Evolutionary conservation across 306 rosid species (phyloP).

Genomic region (Alnus rubra): DNA sequence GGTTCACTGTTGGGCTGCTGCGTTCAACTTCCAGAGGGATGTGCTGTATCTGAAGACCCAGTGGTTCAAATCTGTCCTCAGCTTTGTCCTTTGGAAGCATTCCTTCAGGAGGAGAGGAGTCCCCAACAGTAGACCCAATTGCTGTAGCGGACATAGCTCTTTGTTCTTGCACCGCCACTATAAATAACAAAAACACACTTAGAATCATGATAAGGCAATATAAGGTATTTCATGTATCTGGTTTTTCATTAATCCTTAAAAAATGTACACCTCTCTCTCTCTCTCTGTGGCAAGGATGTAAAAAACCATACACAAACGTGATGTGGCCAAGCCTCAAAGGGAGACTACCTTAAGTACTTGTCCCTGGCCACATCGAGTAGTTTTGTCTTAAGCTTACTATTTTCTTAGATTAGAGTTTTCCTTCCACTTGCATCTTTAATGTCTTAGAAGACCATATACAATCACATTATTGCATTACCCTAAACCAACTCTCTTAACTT

Average conservation of each 20-base stretch:
- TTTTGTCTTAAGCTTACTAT: too few relatives aligned
- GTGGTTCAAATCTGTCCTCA: slow-evolving; percentile 79
- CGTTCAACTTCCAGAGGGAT: slow-evolving; percentile 69
- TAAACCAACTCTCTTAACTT: not conserved
- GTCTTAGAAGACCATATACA: not conserved
- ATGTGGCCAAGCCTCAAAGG: too few relatives aligned
- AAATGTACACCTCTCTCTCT: not conserved
- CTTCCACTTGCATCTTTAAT: not conserved
- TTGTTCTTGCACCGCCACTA: slow-evolving; percentile 94
- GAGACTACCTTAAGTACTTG: too few relatives aligned
- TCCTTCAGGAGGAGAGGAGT: slow-evolving; percentile 80
- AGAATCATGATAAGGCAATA: slow-evolving; percentile 15
- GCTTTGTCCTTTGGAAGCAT: slow-evolving; percentile 60
- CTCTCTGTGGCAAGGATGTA: too few relatives aligned
- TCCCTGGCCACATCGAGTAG: too few relatives aligned
- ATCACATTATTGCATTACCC: not conserved
- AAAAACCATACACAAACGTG: too few relatives aligned
- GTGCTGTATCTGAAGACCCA: slow-evolving; percentile 88
- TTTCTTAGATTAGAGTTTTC: not conserved
- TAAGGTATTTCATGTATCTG: not conserved
- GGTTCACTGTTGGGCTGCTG: slow-evolving; percentile 49
- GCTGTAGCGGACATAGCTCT: slow-evolving; percentile 80
- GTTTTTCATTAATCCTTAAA: not conserved
- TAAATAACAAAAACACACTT: slow-evolving; percentile 25
- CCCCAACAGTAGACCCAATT: slow-evolving; percentile 81